Percentiles rank a stretch among this genome's conserved stretches.
Conservation (phyloP, 345 rosid genomes). For the Gossypium rotundifolium region DNA sequence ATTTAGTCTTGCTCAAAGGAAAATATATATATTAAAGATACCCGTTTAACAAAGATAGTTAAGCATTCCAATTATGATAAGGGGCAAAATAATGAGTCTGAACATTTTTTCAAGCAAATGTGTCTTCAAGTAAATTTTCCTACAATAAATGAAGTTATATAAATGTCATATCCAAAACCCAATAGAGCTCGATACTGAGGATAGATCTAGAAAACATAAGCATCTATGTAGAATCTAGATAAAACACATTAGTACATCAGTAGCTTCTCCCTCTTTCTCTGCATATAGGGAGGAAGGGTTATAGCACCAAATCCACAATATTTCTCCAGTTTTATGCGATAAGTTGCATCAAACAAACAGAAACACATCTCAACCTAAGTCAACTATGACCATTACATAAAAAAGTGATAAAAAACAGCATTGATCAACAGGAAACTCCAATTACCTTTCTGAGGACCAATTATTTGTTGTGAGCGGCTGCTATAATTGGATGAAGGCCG, state of each 20-base stretch:
- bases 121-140: neutral
- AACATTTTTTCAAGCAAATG: neutral
- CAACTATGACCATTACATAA: neutral
- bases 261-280: neutral
- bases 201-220: neutral
- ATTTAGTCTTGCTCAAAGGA: neutral
- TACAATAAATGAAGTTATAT: neutral
- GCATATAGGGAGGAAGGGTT: neutral
- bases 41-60: neutral
- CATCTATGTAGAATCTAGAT: neutral
- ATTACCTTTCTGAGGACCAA: slow-evolving; percentile 67
- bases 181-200: neutral
- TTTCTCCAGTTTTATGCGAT: neutral
- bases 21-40: neutral
- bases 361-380: neutral
- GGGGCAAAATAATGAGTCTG: neutral
- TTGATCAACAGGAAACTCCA: neutral
- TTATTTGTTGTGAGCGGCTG: slow-evolving; percentile 54
- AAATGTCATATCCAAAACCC: neutral
- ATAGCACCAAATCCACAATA: neutral
- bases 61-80: neutral
- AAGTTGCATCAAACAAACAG: neutral
- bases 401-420: neutral
- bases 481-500: slow-evolving; percentile 73
- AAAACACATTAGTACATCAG: neutral